Conservation (phyloP, 2,329 filamentous ascomycete species). For the Cryoendolithus antarcticus region DNA sequence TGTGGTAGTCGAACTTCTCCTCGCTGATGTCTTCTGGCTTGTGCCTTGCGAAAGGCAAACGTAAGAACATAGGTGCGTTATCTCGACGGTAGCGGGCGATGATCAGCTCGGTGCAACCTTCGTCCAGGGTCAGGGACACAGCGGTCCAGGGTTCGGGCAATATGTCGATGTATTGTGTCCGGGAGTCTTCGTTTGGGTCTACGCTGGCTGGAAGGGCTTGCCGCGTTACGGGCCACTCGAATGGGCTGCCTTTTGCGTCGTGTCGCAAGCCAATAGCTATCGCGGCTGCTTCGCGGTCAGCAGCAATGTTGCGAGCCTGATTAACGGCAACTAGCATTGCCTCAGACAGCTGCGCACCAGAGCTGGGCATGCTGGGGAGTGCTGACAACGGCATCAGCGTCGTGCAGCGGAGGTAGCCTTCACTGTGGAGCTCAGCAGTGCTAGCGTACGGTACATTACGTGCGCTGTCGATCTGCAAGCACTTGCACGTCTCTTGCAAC, state of each 20-base stretch:
- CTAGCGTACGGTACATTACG: background rate
- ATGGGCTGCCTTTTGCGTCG: slow-evolving; percentile 22
- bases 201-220: slow-evolving; percentile 13
- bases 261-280: slow-evolving; percentile 36
- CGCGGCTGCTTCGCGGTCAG: slow-evolving; percentile 52
- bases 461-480: background rate
- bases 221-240: slow-evolving; percentile 26
- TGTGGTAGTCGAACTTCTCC: slow-evolving; percentile 71
- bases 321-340: too few species aligned
- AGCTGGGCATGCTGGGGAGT: too few species aligned
- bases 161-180: slow-evolving; percentile 71
- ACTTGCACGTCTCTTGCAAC: slow-evolving; percentile 1
- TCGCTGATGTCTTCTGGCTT: slow-evolving; percentile 68
- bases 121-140: slow-evolving; percentile 72
- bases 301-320: slow-evolving; percentile 52
- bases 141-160: slow-evolving; percentile 75
- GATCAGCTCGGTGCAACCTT: slow-evolving; percentile 71
- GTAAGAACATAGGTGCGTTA: slow-evolving; percentile 70
- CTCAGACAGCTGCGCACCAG: too few species aligned
- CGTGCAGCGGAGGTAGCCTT: background rate
- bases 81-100: slow-evolving; percentile 72
- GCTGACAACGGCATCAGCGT: too few species aligned
- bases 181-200: slow-evolving; percentile 43
- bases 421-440: slow-evolving; percentile 3
- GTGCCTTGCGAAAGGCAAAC: slow-evolving; percentile 72